Evolutionary conservation across 2,329 filamentous ascomycete species (phyloP).

Genomic region (Cytospora schulzeri): DNA sequence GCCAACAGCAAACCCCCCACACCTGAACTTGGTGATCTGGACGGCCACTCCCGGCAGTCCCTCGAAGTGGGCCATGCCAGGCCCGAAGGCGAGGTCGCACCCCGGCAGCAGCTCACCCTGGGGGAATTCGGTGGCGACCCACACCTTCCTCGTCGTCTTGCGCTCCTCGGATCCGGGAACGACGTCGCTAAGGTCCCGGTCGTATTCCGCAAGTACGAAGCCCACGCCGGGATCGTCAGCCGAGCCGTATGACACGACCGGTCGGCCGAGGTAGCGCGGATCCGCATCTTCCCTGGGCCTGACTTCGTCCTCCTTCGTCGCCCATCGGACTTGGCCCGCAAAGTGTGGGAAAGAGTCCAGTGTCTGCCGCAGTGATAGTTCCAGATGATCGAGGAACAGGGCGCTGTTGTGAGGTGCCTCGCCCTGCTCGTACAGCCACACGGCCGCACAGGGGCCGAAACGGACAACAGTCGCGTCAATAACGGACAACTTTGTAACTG

Average conservation of each 20-base stretch:
- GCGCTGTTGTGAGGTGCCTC: constrained; percentile 8
- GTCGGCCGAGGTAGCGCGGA: constrained; percentile 39
- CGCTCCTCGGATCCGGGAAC: constrained; percentile 34
- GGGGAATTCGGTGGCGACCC: constrained; percentile 40
- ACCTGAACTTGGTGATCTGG: constrained; percentile 44
- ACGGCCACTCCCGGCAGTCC: constrained; percentile 39
- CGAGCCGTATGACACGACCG: constrained; percentile 40
- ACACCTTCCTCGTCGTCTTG: constrained; percentile 33
- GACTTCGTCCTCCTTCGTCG: constrained; percentile 31
- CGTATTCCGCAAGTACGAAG: constrained; percentile 38
- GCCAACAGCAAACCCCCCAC: constrained; percentile 45
- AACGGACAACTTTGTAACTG: constrained; percentile 40
- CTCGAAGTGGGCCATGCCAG: constrained; percentile 33
- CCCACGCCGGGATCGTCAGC: constrained; percentile 45
- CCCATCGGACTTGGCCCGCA: constrained; percentile 44
- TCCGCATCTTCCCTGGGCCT: constrained; percentile 27
- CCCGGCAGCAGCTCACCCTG: constrained; percentile 39
- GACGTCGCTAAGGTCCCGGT: constrained; percentile 34
- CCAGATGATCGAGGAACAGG: constrained; percentile 18
- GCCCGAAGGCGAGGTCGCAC: constrained; percentile 38
- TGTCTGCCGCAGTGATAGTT: constrained; percentile 38
- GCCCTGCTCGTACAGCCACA: constrained; percentile 47
- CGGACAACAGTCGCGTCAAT: constrained; percentile 46
- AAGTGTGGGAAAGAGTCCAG: constrained; percentile 46
- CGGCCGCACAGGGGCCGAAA: constrained; percentile 43